Evolutionary conservation across 1,139 yeast species (phyloP), one percentile per base, ranked within the genome.

Genomic region (Blastobotrys raffinosifermentans): DNA sequence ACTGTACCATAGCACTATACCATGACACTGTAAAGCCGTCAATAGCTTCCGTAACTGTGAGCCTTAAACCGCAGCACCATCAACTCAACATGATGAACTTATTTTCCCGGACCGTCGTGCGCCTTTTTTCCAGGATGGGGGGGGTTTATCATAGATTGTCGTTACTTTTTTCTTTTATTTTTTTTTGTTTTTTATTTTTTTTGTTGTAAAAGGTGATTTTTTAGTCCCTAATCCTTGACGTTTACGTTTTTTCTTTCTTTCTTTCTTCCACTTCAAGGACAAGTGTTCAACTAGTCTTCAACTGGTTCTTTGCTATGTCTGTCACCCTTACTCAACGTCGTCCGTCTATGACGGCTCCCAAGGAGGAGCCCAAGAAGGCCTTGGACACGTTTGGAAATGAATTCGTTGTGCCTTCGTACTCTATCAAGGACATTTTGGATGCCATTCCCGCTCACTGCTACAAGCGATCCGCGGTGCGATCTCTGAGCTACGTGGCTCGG

Each of bases 381-480:
- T 61, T 70, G 40, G 78, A 80, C 58, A 72, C 82, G 34, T 57
- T 63, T 53, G 94, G 93, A 25, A 67, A 77, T 39, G 75, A 68
- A 41, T 83, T 80, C 58, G 72, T 70, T 39, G 89, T 77, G 7
- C 93, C 93, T 19, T 84, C 79, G 53, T 79, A 67, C 64, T 65
- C 87, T 48, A 80, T 82, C 58, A 80, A 79, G 66, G 86, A 81
- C 48, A 72, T 82, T 47, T 65, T 82, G 53, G 72, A 72, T 40
- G 84, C 79, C 29, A 82, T 82, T 51, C 94, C 94, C 40, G 69
- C 76, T 45, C 80, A 79, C 50, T 81, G 91, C 60, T 83, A 79
- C 61, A 75, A 83, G 57, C 72, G 89, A 56, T 67, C 81, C 25
- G 60, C 75, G 36, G 47, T 64, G 23, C 70, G 66, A 52, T 78